These are phyloP conservation scores for Globisporangium echinulatum DNA, from an alignment of 352 stramenopile genomes.

Conservation along the genomic window DNA sequence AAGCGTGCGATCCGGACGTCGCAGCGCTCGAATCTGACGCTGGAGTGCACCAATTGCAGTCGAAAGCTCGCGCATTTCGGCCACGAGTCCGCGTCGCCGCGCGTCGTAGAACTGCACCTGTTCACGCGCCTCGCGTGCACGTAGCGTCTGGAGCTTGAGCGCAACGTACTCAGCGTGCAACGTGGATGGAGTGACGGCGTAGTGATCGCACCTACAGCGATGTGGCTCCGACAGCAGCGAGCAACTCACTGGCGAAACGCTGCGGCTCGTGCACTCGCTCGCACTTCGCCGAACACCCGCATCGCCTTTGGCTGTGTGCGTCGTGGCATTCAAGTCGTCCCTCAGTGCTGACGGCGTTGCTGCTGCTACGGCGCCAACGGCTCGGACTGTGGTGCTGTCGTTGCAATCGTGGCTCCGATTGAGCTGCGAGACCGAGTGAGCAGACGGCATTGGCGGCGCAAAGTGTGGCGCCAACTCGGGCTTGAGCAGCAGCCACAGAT, in stretches of 20 bases:
- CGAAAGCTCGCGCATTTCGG: conserved; percentile 7
- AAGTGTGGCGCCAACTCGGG: conserved; percentile 5
- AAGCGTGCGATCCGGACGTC: too few species aligned
- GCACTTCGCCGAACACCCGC: too few species aligned
- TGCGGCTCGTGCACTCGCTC: too few species aligned
- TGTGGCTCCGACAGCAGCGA: neutral
- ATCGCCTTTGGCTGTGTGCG: too few species aligned
- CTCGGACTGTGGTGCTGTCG: too few species aligned
- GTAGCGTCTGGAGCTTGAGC: conserved; percentile 1
- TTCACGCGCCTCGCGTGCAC: conserved; percentile 1
- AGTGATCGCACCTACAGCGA: neutral
- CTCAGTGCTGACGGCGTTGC: too few species aligned
- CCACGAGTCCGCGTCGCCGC: neutral
- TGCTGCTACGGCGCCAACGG: too few species aligned
- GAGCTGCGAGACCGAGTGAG: neutral
- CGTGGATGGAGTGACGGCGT: too few species aligned
- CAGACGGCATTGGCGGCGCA: neutral
- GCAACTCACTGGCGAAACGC: neutral
- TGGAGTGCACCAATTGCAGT: conserved; percentile 1
- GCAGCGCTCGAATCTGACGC: neutral
- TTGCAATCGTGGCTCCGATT: too few species aligned
- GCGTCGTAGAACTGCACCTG: conserved; percentile 3
- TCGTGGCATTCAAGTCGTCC: too few species aligned
- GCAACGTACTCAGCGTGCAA: neutral
- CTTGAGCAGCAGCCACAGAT: conserved; percentile 8